Base-by-base conservation (phyloP, 1,284 basidiomycete species). In the Trametes pubescens region DNA sequence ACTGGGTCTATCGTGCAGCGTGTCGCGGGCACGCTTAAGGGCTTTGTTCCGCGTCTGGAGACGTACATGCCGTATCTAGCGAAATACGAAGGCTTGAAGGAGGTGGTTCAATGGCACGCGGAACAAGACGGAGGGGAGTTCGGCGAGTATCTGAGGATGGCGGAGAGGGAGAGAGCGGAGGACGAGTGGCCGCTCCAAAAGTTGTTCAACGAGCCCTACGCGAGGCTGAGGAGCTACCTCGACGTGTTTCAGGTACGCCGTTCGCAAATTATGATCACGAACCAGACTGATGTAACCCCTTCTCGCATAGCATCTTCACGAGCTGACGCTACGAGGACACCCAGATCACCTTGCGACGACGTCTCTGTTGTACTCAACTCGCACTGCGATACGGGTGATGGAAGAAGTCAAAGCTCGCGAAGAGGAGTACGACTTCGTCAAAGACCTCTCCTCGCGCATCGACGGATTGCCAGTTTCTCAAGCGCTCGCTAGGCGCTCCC, bases 1-100 rank as follows among this genome's bases (percentile, higher is more conserved):
- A 40, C 59, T 2, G 73, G 70, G 5, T 61, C 60, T 5, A 59
- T 86, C 16, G 79, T 89, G 5, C 76, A 77, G 62, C 71, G 78
- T 21, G 78, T 95, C 29, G 87, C 91, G 9, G 84, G 86, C 6
- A 75, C 80, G 1, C 76, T 95, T 29, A 79, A 84, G 21, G 73
- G 76, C 1, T 90, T 91, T 73, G 81, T 95, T 18, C 78, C 84
- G 0, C 82, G 82, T 51, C 77, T 96, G 43, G 91, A 95, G 73
- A 84, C 92, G 4, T 93, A 97, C 72, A 93, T 95, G 75, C 90
- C 92, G 13, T 97, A 96, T 75, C 78, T 97, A 4, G 87, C 92
- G 16, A 82, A 87, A 52, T 82, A 95, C 51, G 89, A 90, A 56
- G 80, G 82, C 29, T 86, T 90, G 40, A 84, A 86, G 54, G 75